Base-by-base conservation (phyloP, 345 rosid species). In the Hypericum androsaemum region DNA sequence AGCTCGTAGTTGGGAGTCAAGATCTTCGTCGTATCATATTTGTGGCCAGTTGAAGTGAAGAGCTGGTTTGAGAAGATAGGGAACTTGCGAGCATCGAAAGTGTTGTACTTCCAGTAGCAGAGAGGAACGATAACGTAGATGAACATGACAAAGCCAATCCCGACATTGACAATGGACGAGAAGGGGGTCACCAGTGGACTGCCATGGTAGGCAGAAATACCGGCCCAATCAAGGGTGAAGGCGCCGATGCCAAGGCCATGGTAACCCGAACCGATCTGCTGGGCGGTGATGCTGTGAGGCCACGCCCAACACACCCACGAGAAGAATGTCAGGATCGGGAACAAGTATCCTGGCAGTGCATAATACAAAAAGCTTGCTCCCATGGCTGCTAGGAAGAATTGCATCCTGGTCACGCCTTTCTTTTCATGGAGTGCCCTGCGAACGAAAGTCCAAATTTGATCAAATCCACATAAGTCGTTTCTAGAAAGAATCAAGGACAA, bases 131-230 rank as follows among this genome's bases (percentile, higher is more conserved):
- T 77, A 52, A 94, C 79, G 81, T 94, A 88, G 32, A 94, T 74
- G 42, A 94, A 94, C 92, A 94, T 81, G 69, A 88, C 56, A 74
- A 94, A 94, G 36, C 99, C 97, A 43, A 86, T 62, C 43, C 86
- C 99, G 14, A 88, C 87, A 46, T 88, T 94, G 61, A 94, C 69
- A 60, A 94, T 88, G 37, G 99, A 85, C 37, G 82, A 55, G 88
- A 89, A 94, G 0, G 99, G 99, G 2, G 99, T 58, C 39, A 94
- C 95, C 46, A 94, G 76, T 2, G 99, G 99, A 63, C 95, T 88
- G 36, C 99, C 99, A 43, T 94, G 99, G 52, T 94, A 94, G 37
- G 99, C 99, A 0, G 95, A 81, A 71, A 94, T 94, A n/a, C 99
- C 99, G 12, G 99, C 99, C 99, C 99, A 94, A 44, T 94, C 99